Conservation (phyloP, 306 rosid species). For the Citrullus amarus region DNA sequence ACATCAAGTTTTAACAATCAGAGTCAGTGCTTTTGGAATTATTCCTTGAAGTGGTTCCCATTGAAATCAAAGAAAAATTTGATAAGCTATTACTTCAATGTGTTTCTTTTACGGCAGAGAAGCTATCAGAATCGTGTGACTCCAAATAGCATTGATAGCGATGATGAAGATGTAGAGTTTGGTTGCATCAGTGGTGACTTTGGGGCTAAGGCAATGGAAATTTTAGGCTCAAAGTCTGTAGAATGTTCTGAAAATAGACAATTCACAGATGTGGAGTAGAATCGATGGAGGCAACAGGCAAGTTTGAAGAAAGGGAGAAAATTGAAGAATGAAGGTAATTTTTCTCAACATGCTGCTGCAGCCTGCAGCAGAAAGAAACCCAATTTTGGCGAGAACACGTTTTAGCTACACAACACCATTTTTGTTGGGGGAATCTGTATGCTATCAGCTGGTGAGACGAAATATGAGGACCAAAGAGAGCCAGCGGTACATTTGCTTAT, state of each 20-base stretch:
- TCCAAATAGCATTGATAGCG: constrained; percentile 52
- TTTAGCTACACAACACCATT: background rate
- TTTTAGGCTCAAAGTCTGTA: constrained; percentile 15
- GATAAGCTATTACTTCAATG: constrained; percentile 82
- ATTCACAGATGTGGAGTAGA: constrained; percentile 30
- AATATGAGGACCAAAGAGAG: background rate
- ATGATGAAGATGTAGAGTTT: constrained; percentile 68
- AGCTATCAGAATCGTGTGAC: constrained; percentile 76
- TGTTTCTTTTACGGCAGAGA: constrained; percentile 51
- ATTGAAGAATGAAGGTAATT: background rate
- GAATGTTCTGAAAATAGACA: constrained; percentile 47
- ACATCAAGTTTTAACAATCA: constrained; percentile 14
- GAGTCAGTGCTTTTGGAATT: constrained; percentile 20
- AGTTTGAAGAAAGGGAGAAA: background rate
- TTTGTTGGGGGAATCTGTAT: background rate
- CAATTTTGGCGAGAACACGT: background rate
- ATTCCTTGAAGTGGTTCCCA: constrained; percentile 34
- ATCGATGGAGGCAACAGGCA: background rate
- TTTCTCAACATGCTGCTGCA: background rate
- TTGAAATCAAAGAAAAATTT: constrained; percentile 40
- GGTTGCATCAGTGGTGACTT: constrained; percentile 47
- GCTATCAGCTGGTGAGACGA: background rate
- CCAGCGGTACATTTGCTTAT: background rate
- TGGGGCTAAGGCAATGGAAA: constrained; percentile 31
- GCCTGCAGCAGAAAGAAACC: background rate